These are phyloP conservation scores for Trichoderma asperelloides DNA, from an alignment of 495 filamentous ascomycete species.

Conservation along the genomic window DNA sequence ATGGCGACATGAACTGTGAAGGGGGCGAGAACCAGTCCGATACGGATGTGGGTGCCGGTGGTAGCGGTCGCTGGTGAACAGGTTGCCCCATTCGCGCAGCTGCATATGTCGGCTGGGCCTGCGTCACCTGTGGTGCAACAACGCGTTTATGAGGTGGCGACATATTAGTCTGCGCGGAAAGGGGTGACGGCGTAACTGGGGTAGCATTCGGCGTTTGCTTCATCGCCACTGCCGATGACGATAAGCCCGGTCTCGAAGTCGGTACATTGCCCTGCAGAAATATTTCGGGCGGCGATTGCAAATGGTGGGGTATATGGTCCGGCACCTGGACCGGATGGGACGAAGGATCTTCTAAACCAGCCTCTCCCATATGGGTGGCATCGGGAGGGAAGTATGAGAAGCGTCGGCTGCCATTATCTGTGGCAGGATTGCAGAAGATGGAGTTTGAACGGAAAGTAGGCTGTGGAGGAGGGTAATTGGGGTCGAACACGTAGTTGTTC, in stretches of 20 bases:
- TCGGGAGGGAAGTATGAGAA: conserved; percentile 49
- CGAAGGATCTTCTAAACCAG: conserved; percentile 10
- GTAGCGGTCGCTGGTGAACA: conserved; percentile 25
- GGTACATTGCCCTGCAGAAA: conserved; percentile 6
- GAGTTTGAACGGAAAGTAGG: conserved; percentile 46
- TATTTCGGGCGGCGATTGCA: background rate
- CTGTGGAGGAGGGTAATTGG: conserved; percentile 27
- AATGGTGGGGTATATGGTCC: background rate
- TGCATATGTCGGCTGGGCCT: conserved; percentile 18
- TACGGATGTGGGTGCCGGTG: conserved; percentile 16
- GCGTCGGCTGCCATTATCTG: conserved; percentile 37
- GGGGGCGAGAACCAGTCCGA: conserved; percentile 41
- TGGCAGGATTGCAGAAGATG: conserved; percentile 42
- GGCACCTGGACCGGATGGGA: background rate
- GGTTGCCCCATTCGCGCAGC: conserved; percentile 18
- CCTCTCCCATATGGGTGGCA: conserved; percentile 24
- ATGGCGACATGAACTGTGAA: conserved; percentile 41
- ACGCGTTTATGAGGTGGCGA: conserved; percentile 13
- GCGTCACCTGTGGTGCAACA: conserved; percentile 10
- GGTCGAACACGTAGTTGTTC: conserved; percentile 26
- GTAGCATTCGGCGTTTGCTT: background rate
- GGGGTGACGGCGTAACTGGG: background rate
- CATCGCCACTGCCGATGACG: conserved; percentile 8
- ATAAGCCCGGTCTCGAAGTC: conserved; percentile 15
- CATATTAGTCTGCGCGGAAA: conserved; percentile 8